Percentiles rank a stretch among this genome's conserved stretches.
Evolutionary conservation across 345 rosid species (phyloP).

Genomic region (Eucalyptus curtisii): DNA sequence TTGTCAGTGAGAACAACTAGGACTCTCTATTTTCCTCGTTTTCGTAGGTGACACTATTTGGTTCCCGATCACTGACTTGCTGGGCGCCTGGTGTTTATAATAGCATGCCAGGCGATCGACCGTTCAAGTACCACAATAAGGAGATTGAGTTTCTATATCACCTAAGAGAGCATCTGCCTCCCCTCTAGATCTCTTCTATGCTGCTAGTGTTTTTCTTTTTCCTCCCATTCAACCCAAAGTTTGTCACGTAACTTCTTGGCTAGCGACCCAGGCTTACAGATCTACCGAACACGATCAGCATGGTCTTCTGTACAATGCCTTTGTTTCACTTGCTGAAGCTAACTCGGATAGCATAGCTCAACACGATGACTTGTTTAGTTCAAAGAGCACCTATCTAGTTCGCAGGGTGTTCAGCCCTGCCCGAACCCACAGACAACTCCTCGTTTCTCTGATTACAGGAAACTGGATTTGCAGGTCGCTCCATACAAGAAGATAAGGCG

Average conservation of each 20-base stretch:
- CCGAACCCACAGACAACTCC: not conserved
- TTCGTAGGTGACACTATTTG: not conserved
- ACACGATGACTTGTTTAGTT: not conserved
- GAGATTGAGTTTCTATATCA: not conserved
- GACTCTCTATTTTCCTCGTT: not conserved
- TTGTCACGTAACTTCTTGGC: not conserved
- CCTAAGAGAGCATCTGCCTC: not conserved
- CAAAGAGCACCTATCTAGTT: not conserved
- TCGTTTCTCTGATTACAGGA: not conserved
- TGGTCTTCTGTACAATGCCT: not conserved
- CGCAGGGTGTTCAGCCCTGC: not conserved
- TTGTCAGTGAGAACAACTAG: not conserved
- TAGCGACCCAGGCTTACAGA: not conserved
- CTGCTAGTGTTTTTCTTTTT: not conserved
- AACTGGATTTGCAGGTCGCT: slow-evolving; percentile 32
- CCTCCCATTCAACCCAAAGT: not conserved
- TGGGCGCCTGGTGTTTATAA: not conserved
- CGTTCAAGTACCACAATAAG: not conserved
- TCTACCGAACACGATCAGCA: not conserved
- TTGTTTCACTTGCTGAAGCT: not conserved
- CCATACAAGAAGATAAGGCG: slow-evolving; percentile 76
- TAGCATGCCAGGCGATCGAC: too few species aligned
- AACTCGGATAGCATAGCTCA: not conserved
- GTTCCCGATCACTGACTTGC: not conserved
- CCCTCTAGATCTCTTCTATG: not conserved